phyloP scores from a whole-genome alignment of 108 stramenopile species.

The Fistulifera pelliculosa region DNA sequence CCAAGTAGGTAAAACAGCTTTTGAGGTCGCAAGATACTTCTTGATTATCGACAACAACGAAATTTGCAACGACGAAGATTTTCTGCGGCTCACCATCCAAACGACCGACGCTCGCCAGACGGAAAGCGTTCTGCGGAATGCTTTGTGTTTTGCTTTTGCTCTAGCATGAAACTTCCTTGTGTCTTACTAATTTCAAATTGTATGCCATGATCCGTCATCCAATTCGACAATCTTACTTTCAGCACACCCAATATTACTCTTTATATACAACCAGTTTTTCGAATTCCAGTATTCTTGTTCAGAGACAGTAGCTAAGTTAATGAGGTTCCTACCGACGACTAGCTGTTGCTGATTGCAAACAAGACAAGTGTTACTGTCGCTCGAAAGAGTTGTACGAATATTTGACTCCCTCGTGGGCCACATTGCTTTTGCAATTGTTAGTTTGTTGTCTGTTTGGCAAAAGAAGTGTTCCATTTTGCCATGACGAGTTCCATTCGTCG shows the following conservation, averaged over 20 bases:
- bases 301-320: conserved; percentile 76
- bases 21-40: no score
- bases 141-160: no score
- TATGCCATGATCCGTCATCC: neutral
- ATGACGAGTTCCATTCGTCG: neutral
- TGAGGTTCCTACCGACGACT: conserved; percentile 79
- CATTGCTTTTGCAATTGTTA: conserved; percentile 12
- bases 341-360: conserved; percentile 86
- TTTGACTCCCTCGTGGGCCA: conserved; percentile 72
- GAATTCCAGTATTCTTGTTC: conserved; percentile 60
- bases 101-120: no score
- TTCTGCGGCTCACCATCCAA: no score
- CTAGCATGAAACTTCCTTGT: no score
- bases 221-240: no score
- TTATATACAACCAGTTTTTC: conserved; percentile 33
- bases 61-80: no score
- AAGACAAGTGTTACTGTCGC: conserved; percentile 46
- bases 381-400: conserved; percentile 61
- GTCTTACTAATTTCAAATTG: no score
- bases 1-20: no score
- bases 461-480: neutral
- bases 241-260: neutral
- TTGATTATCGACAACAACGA: no score
- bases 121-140: no score
- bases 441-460: neutral